phyloP scores from a whole-genome alignment of 768 basidiomycete genomes.

The Kondoa subrosea region DNA sequence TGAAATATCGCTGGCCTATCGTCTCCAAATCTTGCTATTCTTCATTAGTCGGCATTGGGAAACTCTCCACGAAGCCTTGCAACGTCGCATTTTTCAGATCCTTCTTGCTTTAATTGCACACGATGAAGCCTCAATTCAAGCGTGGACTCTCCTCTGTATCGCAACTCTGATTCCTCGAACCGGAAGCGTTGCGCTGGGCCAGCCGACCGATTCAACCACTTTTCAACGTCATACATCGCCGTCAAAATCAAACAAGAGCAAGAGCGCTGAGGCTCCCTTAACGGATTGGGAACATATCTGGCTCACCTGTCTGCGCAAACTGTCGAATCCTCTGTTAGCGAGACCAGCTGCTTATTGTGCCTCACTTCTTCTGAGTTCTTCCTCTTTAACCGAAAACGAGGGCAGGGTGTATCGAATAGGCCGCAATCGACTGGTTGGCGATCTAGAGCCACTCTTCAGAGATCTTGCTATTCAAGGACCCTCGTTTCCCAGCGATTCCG shows the following conservation, averaged over 20 bases:
- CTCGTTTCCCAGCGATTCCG: conserved; percentile 66
- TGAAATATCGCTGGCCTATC: background rate
- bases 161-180: conserved; percentile 43
- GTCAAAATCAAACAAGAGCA: conserved; percentile 1
- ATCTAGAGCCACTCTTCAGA: conserved; percentile 61
- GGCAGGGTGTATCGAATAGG: conserved; percentile 36
- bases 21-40: conserved; percentile 16
- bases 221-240: conserved; percentile 14
- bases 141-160: conserved; percentile 69
- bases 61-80: background rate
- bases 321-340: conserved; percentile 39
- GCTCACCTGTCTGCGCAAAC: conserved; percentile 61
- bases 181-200: too few species aligned
- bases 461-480: conserved; percentile 86
- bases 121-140: conserved; percentile 52
- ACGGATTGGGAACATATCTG: conserved; percentile 65
- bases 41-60: background rate
- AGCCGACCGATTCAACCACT: background rate
- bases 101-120: conserved; percentile 48
- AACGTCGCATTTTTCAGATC: conserved; percentile 38
- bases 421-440: conserved; percentile 45
- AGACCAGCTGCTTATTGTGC: conserved; percentile 17
- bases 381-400: conserved; percentile 37
- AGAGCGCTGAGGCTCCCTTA: background rate
- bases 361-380: background rate